phyloP scores from a whole-genome alignment of 73 alveolate species.

The Paramecium caudatum region DNA sequence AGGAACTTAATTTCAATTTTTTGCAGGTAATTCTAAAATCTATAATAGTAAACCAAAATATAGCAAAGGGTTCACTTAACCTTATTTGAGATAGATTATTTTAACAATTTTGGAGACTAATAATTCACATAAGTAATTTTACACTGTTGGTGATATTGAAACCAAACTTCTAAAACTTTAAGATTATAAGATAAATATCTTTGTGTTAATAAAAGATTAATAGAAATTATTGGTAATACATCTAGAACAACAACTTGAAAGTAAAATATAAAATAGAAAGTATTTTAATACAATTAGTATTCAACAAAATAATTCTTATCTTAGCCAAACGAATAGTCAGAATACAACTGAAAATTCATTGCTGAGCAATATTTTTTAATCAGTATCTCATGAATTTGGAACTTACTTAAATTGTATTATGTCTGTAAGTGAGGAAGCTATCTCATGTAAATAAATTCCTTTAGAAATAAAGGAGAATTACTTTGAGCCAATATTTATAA shows the following conservation, averaged over 20 bases:
- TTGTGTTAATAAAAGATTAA: neutral
- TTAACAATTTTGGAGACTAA: too few species aligned
- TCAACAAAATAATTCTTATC: neutral
- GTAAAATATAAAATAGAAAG: neutral
- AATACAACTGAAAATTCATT: neutral
- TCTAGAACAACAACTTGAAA: neutral
- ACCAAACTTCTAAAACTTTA: too few species aligned
- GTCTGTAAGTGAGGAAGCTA: neutral
- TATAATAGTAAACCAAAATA: too few species aligned
- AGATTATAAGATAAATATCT: neutral
- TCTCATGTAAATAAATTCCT: neutral
- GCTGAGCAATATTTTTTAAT: neutral
- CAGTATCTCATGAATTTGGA: conserved; percentile 64
- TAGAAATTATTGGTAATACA: neutral
- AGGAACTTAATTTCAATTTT: neutral
- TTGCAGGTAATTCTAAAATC: neutral
- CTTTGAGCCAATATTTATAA: neutral
- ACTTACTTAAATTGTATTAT: conserved; percentile 38
- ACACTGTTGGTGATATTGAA: too few species aligned
- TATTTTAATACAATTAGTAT: neutral
- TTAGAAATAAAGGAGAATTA: neutral
- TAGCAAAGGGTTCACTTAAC: too few species aligned
- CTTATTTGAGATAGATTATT: too few species aligned
- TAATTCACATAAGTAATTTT: too few species aligned
- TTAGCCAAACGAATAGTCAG: neutral